These are phyloP conservation scores for Escovopsis sp. DNA, from an alignment of 2,329 filamentous ascomycete genomes.

Conservation along the genomic window DNA sequence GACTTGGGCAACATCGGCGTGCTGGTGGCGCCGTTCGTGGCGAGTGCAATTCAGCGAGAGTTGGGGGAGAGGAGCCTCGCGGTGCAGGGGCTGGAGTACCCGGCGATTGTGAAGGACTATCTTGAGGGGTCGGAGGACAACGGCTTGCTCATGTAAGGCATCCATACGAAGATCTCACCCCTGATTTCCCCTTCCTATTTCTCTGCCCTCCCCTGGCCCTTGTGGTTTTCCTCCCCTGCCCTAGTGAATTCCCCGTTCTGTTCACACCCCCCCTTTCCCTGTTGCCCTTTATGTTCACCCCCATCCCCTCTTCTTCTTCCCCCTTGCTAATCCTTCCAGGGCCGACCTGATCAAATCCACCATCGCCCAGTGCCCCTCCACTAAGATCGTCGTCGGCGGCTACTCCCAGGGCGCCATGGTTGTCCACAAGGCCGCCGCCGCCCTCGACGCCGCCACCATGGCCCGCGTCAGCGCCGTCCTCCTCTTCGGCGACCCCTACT, in stretches of 20 bases:
- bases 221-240: no score
- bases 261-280: no score
- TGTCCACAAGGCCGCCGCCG: slow-evolving; percentile 12
- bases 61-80: slow-evolving; percentile 7
- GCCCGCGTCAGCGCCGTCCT: slow-evolving; percentile 15
- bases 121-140: slow-evolving; percentile 8
- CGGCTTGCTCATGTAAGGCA: slow-evolving; percentile 11
- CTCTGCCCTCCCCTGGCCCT: no score
- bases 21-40: slow-evolving; percentile 14
- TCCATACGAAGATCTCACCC: no score
- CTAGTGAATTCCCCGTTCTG: no score
- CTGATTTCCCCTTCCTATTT: no score
- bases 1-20: slow-evolving; percentile 16
- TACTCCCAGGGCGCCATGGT: slow-evolving; percentile 16
- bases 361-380: slow-evolving; percentile 11
- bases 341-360: slow-evolving; percentile 17
- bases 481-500: slow-evolving; percentile 16
- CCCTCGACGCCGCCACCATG: slow-evolving; percentile 10
- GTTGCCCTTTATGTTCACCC: no score
- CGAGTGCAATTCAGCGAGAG: slow-evolving; percentile 8
- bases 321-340: slow-evolving; percentile 10
- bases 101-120: slow-evolving; percentile 14
- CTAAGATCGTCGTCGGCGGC: slow-evolving; percentile 13
- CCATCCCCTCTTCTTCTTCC: no score
- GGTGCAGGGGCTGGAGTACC: slow-evolving; percentile 14